Evolutionary conservation across 2,329 filamentous ascomycete species (phyloP).

Genomic region (Didymellaceae sp.): DNA sequence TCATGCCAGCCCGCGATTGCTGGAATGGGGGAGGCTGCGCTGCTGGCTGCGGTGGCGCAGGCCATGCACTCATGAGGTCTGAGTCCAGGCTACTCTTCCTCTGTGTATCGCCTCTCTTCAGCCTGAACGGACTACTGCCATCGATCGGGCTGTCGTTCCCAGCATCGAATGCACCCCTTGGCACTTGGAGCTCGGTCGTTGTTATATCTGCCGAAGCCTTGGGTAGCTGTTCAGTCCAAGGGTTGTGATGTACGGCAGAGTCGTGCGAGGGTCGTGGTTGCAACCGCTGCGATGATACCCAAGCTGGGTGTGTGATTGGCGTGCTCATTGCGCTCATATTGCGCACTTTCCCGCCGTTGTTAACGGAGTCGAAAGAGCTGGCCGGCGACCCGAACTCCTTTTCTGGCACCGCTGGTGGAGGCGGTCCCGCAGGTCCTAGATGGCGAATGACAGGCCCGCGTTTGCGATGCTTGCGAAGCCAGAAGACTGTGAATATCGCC

Average conservation of each 20-base stretch:
- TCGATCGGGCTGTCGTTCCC: slow-evolving; percentile 38
- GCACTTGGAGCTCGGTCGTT: neutral
- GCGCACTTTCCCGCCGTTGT: slow-evolving; percentile 26
- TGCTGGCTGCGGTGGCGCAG: slow-evolving; percentile 22
- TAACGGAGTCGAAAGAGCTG: slow-evolving; percentile 17
- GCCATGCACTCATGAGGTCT: slow-evolving; percentile 27
- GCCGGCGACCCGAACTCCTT: slow-evolving; percentile 21
- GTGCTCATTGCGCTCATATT: slow-evolving; percentile 29
- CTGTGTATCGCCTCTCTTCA: slow-evolving; percentile 37
- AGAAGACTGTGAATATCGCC: slow-evolving; percentile 27
- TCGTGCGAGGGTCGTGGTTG: neutral
- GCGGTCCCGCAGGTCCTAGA: slow-evolving; percentile 4
- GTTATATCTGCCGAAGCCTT: slow-evolving; percentile 8
- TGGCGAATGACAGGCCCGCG: slow-evolving; percentile 1
- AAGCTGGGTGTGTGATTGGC: slow-evolving; percentile 4
- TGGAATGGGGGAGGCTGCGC: slow-evolving; percentile 1
- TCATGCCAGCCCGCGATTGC: neutral
- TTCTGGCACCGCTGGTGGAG: slow-evolving; percentile 18
- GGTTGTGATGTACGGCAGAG: slow-evolving; percentile 5
- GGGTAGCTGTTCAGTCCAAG: slow-evolving; percentile 5
- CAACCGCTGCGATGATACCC: neutral
- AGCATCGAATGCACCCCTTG: neutral
- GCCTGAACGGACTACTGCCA: slow-evolving; percentile 34
- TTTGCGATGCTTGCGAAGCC: slow-evolving; percentile 23
- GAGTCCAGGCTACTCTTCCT: slow-evolving; percentile 25